Percentiles rank a stretch among this genome's conserved stretches.
Conservation (phyloP, 805 yeast genomes). For the Ogataea dorogensis region DNA sequence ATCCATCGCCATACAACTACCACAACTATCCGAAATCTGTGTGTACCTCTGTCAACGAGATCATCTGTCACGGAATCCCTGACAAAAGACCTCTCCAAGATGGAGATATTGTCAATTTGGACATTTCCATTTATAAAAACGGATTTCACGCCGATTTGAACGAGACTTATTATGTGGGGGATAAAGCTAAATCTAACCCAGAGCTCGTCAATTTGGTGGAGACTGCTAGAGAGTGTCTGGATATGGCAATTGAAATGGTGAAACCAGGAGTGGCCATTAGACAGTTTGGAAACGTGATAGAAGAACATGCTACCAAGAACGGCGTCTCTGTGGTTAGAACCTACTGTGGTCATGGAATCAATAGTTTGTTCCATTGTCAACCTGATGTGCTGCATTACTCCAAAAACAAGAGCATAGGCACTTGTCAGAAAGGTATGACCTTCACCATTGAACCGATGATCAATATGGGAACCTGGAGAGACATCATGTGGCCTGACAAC, state of each 20-base stretch:
- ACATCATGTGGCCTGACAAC: slow-evolving; percentile 91
- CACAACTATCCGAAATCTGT: slow-evolving; percentile 89
- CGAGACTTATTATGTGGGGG: slow-evolving; percentile 96
- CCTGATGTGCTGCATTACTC: slow-evolving; percentile 96
- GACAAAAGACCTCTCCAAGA: slow-evolving; percentile 83
- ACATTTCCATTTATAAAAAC: slow-evolving; percentile 77
- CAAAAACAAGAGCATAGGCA: slow-evolving; percentile 87
- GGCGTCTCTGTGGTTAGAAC: slow-evolving; percentile 85
- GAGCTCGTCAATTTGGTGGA: slow-evolving; percentile 89
- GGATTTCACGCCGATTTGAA: slow-evolving; percentile 95
- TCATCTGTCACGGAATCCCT: slow-evolving; percentile 96
- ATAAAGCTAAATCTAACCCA: slow-evolving; percentile 72
- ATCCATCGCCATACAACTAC: slow-evolving; percentile 94
- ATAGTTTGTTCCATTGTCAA: slow-evolving; percentile 81
- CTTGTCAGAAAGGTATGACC: slow-evolving; percentile 92
- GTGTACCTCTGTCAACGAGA: slow-evolving; percentile 93
- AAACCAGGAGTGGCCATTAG: slow-evolving; percentile 92
- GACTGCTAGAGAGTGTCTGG: slow-evolving; percentile 84
- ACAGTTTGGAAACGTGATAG: slow-evolving; percentile 82
- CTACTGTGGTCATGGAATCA: slow-evolving; percentile 93
- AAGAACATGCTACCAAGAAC: slow-evolving; percentile 76
- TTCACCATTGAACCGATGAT: slow-evolving; percentile 99
- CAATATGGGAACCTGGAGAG: slow-evolving; percentile 77
- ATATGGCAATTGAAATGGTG: slow-evolving; percentile 76
- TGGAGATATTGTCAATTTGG: slow-evolving; percentile 93